Evolutionary conservation across 768 basidiomycete genomes (phyloP).

Genomic region (Lactarius sp.): DNA sequence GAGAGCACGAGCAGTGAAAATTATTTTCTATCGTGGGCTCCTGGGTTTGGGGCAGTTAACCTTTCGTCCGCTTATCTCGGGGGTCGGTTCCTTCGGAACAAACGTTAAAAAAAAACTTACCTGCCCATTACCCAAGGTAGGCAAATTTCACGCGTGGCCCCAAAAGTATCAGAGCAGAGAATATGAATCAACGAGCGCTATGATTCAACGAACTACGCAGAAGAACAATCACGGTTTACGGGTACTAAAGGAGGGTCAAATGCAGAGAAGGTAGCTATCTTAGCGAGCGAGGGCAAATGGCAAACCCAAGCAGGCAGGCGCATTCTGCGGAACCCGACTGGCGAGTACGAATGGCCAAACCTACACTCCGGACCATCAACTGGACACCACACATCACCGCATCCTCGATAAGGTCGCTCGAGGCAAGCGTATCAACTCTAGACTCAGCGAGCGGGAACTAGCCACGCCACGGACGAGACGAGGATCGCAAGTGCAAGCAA

Average conservation of each 20-base stretch:
- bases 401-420: slow-evolving; percentile 9
- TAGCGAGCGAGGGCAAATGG: slow-evolving; percentile 3
- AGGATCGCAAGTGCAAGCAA: slow-evolving; percentile 17
- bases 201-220: slow-evolving; percentile 14
- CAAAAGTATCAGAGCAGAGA: background rate
- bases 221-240: slow-evolving; percentile 5
- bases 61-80: background rate
- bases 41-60: background rate
- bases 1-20: background rate
- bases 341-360: slow-evolving; percentile 25
- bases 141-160: background rate
- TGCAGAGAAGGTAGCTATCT: slow-evolving; percentile 10
- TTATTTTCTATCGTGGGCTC: background rate
- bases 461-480: slow-evolving; percentile 25
- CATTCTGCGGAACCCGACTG: slow-evolving; percentile 25
- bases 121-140: background rate
- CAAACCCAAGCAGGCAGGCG: slow-evolving; percentile 11
- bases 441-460: slow-evolving; percentile 24
- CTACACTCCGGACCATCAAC: slow-evolving; percentile 11
- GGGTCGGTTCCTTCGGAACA: background rate
- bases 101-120: background rate
- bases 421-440: slow-evolving; percentile 23
- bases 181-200: slow-evolving; percentile 13
- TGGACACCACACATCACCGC: background rate
- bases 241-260: slow-evolving; percentile 5